Evolutionary conservation across 495 filamentous ascomycete genomes (phyloP).

Genomic region (Trichocladium uniseriatum): DNA sequence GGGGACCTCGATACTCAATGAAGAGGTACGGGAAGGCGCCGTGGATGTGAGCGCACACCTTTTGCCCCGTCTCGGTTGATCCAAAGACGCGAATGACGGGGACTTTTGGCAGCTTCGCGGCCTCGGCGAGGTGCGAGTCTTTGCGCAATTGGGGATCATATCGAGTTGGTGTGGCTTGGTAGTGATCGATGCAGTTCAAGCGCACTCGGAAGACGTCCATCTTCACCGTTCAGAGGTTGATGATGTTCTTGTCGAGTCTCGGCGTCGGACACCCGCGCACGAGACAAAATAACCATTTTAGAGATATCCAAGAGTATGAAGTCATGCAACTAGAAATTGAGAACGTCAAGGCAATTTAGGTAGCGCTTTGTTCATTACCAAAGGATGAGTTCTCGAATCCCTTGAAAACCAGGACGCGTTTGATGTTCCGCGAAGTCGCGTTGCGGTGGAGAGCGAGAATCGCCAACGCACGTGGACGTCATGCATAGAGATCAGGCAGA

Average conservation of each 20-base stretch:
- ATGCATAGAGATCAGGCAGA: background rate
- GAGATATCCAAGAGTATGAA: background rate
- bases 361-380: no score
- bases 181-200: conserved; percentile 91
- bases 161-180: conserved; percentile 64
- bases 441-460: conserved; percentile 5
- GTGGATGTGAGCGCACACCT: conserved; percentile 93
- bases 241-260: conserved; percentile 1
- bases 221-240: no score
- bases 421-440: conserved; percentile 7
- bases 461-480: conserved; percentile 15
- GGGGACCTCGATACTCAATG: conserved; percentile 69
- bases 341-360: no score
- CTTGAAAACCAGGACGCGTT: conserved; percentile 4
- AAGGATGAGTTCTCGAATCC: background rate
- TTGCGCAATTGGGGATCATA: conserved; percentile 74
- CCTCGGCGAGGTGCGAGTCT: conserved; percentile 40
- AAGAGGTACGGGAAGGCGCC: conserved; percentile 93
- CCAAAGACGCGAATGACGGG: conserved; percentile 90
- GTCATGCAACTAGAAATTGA: background rate
- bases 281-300: background rate
- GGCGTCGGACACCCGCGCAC: background rate
- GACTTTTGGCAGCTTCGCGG: conserved; percentile 55
- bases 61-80: conserved; percentile 89
- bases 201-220: conserved; percentile 73